Evolutionary conservation across 768 basidiomycete species (phyloP), one percentile per base, ranked within the genome.

Genomic region (Agrocybe chaxingu): DNA sequence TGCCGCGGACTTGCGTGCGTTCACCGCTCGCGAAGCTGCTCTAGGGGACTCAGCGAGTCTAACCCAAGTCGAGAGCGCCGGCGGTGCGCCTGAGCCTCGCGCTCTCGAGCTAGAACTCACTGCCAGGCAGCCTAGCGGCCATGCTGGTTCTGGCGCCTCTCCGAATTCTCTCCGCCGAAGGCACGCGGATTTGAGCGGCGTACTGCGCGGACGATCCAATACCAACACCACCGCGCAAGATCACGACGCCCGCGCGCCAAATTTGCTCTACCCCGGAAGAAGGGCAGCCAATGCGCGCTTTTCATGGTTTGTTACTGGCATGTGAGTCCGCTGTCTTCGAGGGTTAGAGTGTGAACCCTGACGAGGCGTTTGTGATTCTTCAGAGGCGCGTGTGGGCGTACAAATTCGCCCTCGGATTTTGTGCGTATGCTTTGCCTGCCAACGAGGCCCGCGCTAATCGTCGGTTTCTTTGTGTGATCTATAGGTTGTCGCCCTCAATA

Each of bases 401-500:
- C 50, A 19, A 68, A 69, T 55, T 18, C 34, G 12, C 56, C 57
- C 10, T 55, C 45, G 33, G 69, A 70, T 24, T 68, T 59, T 58
- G 69, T 72, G 49, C 58, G 70, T 66, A 24, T 4, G 8, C n/a
- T 13, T 24, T 11, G 16, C 3, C 19, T 10, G 4, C 33, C 39
- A 37, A 18, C 10, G n/a, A 40, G 5, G 24, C 19, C 37, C 18
- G 13, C 11, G 18, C 7, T 42, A 10, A 33, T 19, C 35, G 18
- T 8, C 8, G 16, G 43, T 8, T 31, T 32, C 34, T 4, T 42
- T 36, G 18, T 40, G 29, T 29, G 16, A 9, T 10, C 8, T 10
- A 45, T 54, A 77, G 76, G 70, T 79, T 37, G 74, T 78, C 13
- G 77, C 77, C 9, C 50, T 78, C 39, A 73, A 73, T 45, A 57